Evolutionary conservation across 345 rosid species (phyloP).

Genomic region (Acer negundo): DNA sequence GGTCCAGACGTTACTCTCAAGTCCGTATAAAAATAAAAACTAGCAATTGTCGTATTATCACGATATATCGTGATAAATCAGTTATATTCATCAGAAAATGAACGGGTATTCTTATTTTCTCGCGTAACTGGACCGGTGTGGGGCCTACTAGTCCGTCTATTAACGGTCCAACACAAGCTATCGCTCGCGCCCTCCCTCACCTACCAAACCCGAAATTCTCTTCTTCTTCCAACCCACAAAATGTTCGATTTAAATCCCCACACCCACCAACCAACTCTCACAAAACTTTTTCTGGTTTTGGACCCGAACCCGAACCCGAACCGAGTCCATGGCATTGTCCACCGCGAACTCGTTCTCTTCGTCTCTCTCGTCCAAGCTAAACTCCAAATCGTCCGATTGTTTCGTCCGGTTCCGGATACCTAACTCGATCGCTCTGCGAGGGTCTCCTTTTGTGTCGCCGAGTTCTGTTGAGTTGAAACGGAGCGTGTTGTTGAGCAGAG

Average conservation of each 20-base stretch:
- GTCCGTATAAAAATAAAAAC: neutral
- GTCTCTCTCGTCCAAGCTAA: constrained; percentile 35
- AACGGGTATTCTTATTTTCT: neutral
- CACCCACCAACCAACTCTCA: constrained; percentile 16
- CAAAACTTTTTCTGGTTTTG: neutral
- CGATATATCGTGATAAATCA: neutral
- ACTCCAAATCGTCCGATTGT: constrained; percentile 20
- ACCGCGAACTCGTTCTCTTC: constrained; percentile 49
- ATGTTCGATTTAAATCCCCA: constrained; percentile 20
- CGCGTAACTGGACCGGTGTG: neutral
- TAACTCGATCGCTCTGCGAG: constrained; percentile 34
- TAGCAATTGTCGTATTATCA: neutral
- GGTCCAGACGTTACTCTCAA: neutral
- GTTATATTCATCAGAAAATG: neutral
- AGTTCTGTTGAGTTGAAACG: constrained; percentile 28
- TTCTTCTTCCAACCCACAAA: constrained; percentile 1
- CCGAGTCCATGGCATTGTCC: constrained; percentile 51
- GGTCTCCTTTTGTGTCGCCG: constrained; percentile 19
- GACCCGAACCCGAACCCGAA: neutral
- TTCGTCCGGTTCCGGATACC: constrained; percentile 33
- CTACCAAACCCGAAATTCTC: constrained; percentile 28
- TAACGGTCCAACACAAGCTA: constrained; percentile 12
- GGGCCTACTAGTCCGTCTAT: neutral
- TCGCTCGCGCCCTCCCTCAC: constrained; percentile 14
- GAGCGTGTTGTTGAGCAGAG: neutral